Base-by-base conservation (phyloP, 306 rosid species). In the Sphenostylis stenocarpa region DNA sequence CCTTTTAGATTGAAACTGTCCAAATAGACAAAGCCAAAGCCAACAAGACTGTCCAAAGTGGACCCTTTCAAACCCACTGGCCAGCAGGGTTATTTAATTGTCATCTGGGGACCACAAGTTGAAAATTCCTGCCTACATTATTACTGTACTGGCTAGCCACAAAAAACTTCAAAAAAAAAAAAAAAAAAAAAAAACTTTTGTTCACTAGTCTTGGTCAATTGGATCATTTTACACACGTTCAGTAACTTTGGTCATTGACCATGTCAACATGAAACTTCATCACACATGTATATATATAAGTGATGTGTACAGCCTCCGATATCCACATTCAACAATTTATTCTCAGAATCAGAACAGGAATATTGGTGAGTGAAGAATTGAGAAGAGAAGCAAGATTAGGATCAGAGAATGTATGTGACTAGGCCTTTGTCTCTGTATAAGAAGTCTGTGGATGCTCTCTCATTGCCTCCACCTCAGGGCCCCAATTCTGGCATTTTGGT, bases 401-500 rank as follows among this genome's bases (percentile, higher is more conserved):
- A 17, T 36, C 20, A 48, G 0, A 86, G 7, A 6, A 88, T 87
- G 96, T 87, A 93, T 57, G 90, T 90, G 64, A 89, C 97, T 4
- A 89, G 88, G 85, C 87, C 89, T 57, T 75, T 90, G 14, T 93
- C 97, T 17, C 4, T 53, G 45, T 89, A 57, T 55, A 86, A 43
- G 73, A 85, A 84, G 0, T 78, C 72, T 56, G 41, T 78, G 23
- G 81, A 80, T 1, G 61, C 80, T 47, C 80, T 84, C 11, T 77
- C 89, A 8, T 62, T 24, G 71, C 77, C 84, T 7, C 88, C 83
- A 8, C 90, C 86, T 1, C 90, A 87, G 51, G 97, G 98, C 5
- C 96, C 94, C 0, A 70, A 79, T 69, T 86, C 96, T 67, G 93
- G 94, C 0, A 75, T 89, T 65, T 80, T 93, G 45, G 92, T 88